Percentiles rank a stretch among this genome's conserved stretches.
Conservation (phyloP, 2,329 filamentous ascomycete genomes). For the Xylariaceae sp. region DNA sequence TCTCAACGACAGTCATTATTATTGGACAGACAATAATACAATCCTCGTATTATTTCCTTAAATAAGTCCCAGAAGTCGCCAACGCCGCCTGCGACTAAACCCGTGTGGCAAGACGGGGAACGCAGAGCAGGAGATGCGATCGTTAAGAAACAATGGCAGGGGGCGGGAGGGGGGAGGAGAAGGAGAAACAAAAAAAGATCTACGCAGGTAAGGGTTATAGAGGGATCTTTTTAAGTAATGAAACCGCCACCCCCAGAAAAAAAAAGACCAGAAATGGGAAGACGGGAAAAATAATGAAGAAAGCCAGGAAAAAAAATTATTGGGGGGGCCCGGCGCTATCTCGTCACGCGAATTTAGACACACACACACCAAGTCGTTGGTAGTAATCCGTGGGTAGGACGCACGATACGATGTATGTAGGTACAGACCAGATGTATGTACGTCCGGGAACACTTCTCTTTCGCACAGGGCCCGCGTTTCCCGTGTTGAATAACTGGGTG, state of each 20-base stretch:
- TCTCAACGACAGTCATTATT: conserved; percentile 10
- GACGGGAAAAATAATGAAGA: neutral
- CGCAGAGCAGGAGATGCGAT: neutral
- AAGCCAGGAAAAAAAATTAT: conserved; percentile 2
- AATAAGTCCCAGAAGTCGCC: too few species aligned
- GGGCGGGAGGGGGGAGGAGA: neutral
- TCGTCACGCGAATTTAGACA: conserved; percentile 8
- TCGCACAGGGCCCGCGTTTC: too few species aligned
- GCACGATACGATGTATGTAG: too few species aligned
- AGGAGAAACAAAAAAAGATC: neutral
- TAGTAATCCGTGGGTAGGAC: too few species aligned
- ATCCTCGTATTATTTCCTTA: too few species aligned
- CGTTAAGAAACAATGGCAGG: neutral
- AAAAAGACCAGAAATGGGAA: neutral
- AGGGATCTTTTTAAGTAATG: neutral
- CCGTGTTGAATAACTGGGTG: too few species aligned
- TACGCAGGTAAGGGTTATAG: neutral
- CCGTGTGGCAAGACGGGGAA: too few species aligned
- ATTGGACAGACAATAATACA: neutral
- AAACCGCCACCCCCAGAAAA: neutral
- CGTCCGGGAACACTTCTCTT: too few species aligned
- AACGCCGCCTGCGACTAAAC: too few species aligned
- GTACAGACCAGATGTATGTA: too few species aligned
- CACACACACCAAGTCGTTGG: neutral
- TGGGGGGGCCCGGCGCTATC: conserved; percentile 7